Base-by-base conservation (phyloP, 2,329 filamentous ascomycete species). In the Xylariaceae sp. region DNA sequence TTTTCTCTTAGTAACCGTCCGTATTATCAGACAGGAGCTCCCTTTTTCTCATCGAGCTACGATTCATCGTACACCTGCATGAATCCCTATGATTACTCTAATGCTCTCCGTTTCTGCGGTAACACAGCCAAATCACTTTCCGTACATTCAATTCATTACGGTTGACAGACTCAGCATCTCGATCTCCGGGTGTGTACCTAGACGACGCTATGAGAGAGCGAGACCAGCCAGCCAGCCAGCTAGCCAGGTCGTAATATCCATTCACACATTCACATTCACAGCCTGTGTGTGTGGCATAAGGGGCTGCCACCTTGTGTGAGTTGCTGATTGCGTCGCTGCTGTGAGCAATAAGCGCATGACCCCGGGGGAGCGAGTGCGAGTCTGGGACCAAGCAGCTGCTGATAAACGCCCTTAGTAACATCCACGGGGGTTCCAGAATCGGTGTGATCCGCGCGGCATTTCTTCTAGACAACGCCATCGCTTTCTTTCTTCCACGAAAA, bases 321-420 rank as follows among this genome's bases (percentile, higher is more conserved):
- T 34, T 34, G 18, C 48, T 50, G 48, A 30, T 35, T 30, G 23
- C 23, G 23, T 30, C 5, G 49, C 23, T 51, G 49, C 49, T 15
- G 49, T 51, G 49, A 34, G 18, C 23, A 51, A 51, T 51, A 51
- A 51, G 49, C 49, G 49, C 49, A 51, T 51, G 49, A 51, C 49
- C 10, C 18, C 13, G 48, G 48, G 23, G 13, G 3, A 5, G 5
- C 4, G 23, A 5, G 23, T 4, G 3, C 4, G 23, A 30, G 23
- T 30, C 23, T 30, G 23, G 23, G 23, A 5, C 4, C 23, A 30
- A 30, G 17, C 23, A 30, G 4, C 48, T 15, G 18, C n/a, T 34
- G 48, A 30, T 50, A 50, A 13, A 50, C 18, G 18, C 48, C 45
- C 45, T 45, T 45, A 45, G 42, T 45, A 49, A 49, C 48, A 45